Conservation (phyloP, 352 stramenopile genomes). For the Phytophthora ramorum region DNA sequence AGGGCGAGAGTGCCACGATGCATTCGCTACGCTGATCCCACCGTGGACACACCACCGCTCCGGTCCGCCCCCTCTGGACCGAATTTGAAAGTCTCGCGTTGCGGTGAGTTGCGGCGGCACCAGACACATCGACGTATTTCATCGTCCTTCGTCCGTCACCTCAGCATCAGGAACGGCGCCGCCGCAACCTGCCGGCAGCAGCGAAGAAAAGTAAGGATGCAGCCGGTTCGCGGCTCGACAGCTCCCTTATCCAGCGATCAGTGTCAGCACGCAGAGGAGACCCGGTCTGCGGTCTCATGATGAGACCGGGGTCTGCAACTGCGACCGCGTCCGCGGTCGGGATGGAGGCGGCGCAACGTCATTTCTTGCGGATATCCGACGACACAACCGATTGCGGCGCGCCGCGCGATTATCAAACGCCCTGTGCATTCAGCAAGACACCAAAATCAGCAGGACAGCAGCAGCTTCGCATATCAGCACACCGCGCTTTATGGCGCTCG, state of each 20-base stretch:
- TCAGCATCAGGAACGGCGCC: conserved; percentile 17
- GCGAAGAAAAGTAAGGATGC: neutral
- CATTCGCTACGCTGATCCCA: conserved; percentile 13
- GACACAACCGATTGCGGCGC: conserved; percentile 20
- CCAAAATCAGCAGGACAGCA: neutral
- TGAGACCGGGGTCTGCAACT: no score
- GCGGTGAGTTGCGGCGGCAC: neutral
- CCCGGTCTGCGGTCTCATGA: no score
- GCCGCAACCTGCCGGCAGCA: conserved; percentile 12
- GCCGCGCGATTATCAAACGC: conserved; percentile 13
- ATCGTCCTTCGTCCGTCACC: conserved; percentile 18
- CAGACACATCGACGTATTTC: conserved; percentile 26
- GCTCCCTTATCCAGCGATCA: neutral
- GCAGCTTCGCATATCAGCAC: conserved; percentile 25
- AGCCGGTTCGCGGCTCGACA: neutral
- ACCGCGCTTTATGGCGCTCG: neutral
- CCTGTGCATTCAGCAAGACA: conserved; percentile 19
- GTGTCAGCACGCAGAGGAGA: conserved; percentile 2
- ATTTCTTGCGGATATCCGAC: conserved; percentile 12
- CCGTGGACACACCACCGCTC: conserved; percentile 13
- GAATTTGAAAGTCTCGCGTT: conserved; percentile 2
- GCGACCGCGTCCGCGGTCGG: neutral
- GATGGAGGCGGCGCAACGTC: neutral
- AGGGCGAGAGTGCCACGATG: conserved; percentile 2
- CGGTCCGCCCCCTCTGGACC: conserved; percentile 10